Evolutionary conservation across 1,284 basidiomycete genomes (phyloP).

Genomic region (Irpex rosettiformis): DNA sequence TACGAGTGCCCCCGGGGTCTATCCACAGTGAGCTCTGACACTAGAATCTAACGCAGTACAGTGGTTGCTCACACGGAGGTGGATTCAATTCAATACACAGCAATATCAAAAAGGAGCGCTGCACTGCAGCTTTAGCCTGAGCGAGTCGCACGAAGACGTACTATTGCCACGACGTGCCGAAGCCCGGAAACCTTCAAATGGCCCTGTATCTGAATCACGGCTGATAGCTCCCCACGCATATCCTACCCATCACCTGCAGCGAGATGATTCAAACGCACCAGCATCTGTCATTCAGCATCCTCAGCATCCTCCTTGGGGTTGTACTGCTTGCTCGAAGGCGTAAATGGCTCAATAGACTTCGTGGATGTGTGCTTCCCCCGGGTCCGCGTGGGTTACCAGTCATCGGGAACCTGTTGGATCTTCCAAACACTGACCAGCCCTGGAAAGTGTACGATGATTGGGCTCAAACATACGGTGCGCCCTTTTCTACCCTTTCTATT

Average conservation of each 20-base stretch:
- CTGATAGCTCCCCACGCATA: background rate
- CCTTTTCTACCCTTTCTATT: too few relatives aligned
- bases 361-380: constrained; percentile 13
- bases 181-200: too few relatives aligned
- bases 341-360: background rate
- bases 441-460: constrained; percentile 18
- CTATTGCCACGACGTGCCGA: too few relatives aligned
- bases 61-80: too few relatives aligned
- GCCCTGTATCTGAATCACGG: too few relatives aligned
- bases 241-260: background rate
- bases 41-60: too few relatives aligned
- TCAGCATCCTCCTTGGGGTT: background rate
- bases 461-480: constrained; percentile 13
- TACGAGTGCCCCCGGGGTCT: too few relatives aligned
- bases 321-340: background rate
- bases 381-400: constrained; percentile 23
- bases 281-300: background rate
- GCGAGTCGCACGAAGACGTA: too few relatives aligned
- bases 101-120: too few relatives aligned
- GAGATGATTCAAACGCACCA: background rate
- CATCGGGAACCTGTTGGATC: constrained; percentile 25
- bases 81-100: too few relatives aligned
- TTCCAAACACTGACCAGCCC: constrained; percentile 16
- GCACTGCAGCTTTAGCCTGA: too few relatives aligned
- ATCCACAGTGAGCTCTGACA: too few relatives aligned